phyloP scores from a whole-genome alignment of 768 basidiomycete species.

The Boletus rex-veris region DNA sequence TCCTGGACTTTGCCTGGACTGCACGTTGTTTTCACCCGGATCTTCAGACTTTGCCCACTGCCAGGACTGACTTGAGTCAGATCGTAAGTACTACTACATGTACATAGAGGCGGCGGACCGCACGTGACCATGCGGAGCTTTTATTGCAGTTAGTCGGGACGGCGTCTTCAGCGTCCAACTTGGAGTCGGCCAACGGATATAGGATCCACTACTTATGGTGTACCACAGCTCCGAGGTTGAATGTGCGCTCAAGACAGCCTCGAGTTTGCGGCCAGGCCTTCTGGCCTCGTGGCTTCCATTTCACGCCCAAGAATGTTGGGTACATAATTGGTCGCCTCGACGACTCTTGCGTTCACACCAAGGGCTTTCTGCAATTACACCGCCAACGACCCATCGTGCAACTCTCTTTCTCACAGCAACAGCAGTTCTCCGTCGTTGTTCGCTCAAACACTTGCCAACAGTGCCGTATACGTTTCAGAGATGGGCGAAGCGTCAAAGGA shows the following conservation, averaged over 20 bases:
- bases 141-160: no score
- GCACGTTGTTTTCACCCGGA: not conserved
- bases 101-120: no score
- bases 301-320: not conserved
- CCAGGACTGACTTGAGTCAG: no score
- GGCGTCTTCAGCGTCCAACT: no score
- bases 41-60: not conserved
- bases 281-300: constrained; percentile 7
- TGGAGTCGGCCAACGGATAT: no score
- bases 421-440: not conserved
- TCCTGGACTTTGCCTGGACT: not conserved
- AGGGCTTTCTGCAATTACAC: no score
- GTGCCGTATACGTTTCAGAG: not conserved
- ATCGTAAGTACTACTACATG: no score
- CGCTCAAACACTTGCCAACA: not conserved
- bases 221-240: no score
- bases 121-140: no score
- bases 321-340: not conserved
- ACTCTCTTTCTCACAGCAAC: not conserved
- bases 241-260: not conserved
- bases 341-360: no score
- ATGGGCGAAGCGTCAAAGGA: constrained; percentile 1
- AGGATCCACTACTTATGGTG: no score
- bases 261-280: not conserved
- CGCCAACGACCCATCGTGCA: not conserved